Base-by-base conservation (phyloP, 2,329 filamentous ascomycete species). In the Claviceps cyperi region DNA sequence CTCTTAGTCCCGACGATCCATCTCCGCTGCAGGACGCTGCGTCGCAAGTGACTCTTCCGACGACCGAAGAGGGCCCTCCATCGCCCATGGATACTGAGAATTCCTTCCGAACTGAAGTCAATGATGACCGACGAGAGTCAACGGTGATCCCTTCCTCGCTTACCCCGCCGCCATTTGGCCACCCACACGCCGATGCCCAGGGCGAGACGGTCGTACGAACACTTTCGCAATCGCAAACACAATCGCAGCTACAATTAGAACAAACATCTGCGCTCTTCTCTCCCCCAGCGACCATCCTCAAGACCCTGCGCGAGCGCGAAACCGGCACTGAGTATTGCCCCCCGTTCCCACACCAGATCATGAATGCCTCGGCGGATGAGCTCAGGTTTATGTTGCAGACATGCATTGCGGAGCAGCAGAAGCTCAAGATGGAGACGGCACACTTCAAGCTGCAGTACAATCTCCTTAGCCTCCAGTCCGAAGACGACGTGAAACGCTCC, bases 391-490 rank as follows among this genome's bases (percentile, higher is more conserved):
- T 81, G 74, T 62, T 83, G 46, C 70, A 77, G 52, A 65, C 66
- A 3, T 73, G 71, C 54, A 65, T 81, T 41, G 71, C 70, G 21
- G 76, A 83, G 56, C 75, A 80, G 53, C 70, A 73, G 44, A 75
- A 72, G 57, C 66, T 82, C 46, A 86, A 92, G 60, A 90, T 89
- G 71, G 85, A 90, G 52, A 83, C 85, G 15, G 86, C 90, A 35
- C 90, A 96, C 64, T 84, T 92, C 69, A 94, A 92, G 67, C 72
- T 97, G 50, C 91, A 96, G 64, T 85, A 90, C 62, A 89, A 84
- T 58, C 77, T 96, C 60, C 76, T 94, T 28, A 81, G 79, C 48
- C 81, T 96, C 56, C 87, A 94, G 60, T 89, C 86, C 50, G 81
- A 84, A 46, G 88, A 94, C 57, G 84, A 89, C 32, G 79, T 87